Base-by-base conservation (phyloP, 2,329 filamentous ascomycete genomes). In the Penicillium sp. region DNA sequence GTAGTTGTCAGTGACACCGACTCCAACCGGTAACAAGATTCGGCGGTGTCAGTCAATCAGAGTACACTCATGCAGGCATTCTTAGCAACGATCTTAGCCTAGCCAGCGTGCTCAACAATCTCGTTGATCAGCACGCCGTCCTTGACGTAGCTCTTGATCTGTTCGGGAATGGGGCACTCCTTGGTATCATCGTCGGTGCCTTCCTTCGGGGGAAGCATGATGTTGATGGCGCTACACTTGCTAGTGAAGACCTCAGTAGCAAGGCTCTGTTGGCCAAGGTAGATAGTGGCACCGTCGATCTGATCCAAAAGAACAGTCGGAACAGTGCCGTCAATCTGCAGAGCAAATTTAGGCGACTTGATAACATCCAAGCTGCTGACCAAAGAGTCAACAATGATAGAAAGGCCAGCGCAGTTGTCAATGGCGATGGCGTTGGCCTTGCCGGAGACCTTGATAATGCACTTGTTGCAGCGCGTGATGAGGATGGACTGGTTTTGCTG, bases 391-490 rank as follows among this genome's bases (percentile, higher is more conserved):
- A 98, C 85, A 54, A 98, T 87, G 55, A 99, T 85, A 31, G 91
- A 96, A 17, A 96, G 82, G 52, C 91, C 89, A 49, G 84, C 86
- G 57, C 89, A 94, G 80, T 97, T 97, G 79, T 98, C 95, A 67
- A 98, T 85, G 5, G 92, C 94, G 63, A 99, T 90, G n/a, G 95
- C 92, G 74, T 99, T 99, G 59, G 91, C 92, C 79, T 99, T 99
- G 78, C 92, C 93, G 72, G 87, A 90, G 72, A 99, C 82, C 68
- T 96, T 90, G 70, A 99, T 85, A 25, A 93, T 96, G 5, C 90
- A 90, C 78, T 95, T 95, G 78, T 88, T 92, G 84, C 94, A 98
- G 68, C 90, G 89, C 71, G 90, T 92, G 75, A 99, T 95, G 65
- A 98, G 87, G 64, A 99, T 87, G 1, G 92, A 96, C 65, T 99